Evolutionary conservation across 1,139 yeast genomes (phyloP), one percentile per base, ranked within the genome.

Genomic region (Taphrina deformans): DNA sequence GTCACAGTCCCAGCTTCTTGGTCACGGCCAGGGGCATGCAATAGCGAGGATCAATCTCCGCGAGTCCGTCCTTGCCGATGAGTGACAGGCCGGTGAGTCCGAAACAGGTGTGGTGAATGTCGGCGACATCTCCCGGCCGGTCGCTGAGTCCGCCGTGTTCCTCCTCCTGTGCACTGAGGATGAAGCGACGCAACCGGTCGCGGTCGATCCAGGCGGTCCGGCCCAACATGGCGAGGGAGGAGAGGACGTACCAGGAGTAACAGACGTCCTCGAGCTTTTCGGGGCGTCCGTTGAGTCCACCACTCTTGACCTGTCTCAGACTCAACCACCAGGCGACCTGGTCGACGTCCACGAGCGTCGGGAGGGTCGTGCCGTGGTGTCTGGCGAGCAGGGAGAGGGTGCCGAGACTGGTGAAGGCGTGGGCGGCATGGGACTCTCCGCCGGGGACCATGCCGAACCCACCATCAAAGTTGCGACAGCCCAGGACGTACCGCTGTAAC

Each of bases 161-260:
- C 0, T 76, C 76, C 74, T 93, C 98, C 55, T 93, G 99, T 59
- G 96, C 87, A 0, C 76, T 74, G 35, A 92, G 75, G 16, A 95
- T 91, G 72, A 90, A 93, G 0, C 75, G 73, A 65, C 83, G 81
- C 64, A 93, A 77, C 71, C 82, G 83, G 1, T 76, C 80, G 50
- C 80, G 79, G 72, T 90, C 87, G 21, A 95, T 87, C 92, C 96
- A 91, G 68, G 87, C 83, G 27, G 85, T 75, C 68, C 82, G 84
- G 0, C 78, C 83, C 27, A 93, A 78, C 63, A 92, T 87, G 0
- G 89, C 83, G 61, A 93, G 77, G 1, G 93, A 83, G 0, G 96
- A 87, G 50, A 92, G 76, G 5, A 91, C 97, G 99, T 99, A 93
- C 98, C 98, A 95, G 73, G 95, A 86, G 74, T 93, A 93, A 74